A percentile compares a stretch with the other conserved stretches of the same genome.
phyloP scores from a whole-genome alignment of 768 basidiomycete genomes.

The Leccinellum luteum region DNA sequence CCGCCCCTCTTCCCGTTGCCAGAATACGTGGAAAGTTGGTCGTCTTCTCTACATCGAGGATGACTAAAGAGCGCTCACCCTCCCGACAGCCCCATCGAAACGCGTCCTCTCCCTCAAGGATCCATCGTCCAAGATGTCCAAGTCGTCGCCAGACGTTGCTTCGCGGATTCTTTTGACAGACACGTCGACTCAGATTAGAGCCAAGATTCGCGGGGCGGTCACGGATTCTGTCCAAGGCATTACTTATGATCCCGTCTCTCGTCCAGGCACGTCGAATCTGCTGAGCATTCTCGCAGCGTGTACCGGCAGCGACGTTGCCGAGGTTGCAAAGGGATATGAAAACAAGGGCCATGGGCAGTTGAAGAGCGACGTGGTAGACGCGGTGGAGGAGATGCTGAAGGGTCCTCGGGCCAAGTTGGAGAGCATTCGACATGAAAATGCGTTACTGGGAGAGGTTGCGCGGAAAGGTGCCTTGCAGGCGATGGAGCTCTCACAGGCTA shows the following conservation, averaged over 20 bases:
- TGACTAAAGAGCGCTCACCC: background rate
- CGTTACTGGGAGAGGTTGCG: constrained; percentile 62
- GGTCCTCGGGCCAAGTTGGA: constrained; percentile 69
- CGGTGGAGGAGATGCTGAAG: constrained; percentile 64
- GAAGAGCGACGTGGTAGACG: constrained; percentile 74
- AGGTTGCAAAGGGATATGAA: constrained; percentile 50
- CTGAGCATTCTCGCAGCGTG: constrained; percentile 80
- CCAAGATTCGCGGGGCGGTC: constrained; percentile 77
- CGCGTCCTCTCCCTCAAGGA: constrained; percentile 86
- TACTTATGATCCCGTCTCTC: constrained; percentile 73
- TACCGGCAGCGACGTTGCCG: constrained; percentile 41
- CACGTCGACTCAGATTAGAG: constrained; percentile 50
- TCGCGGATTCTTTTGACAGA: constrained; percentile 91
- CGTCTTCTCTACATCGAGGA: background rate
- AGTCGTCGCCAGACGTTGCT: constrained; percentile 73
- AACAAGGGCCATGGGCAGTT: constrained; percentile 60
- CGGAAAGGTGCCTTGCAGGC: constrained; percentile 63
- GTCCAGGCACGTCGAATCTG: constrained; percentile 84
- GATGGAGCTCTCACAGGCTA: constrained; percentile 53
- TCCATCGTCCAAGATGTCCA: constrained; percentile 91
- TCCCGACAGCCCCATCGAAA: constrained; percentile 62
- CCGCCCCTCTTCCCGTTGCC: constrained; percentile 69
- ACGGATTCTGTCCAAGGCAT: constrained; percentile 80
- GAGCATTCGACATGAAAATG: constrained; percentile 55
- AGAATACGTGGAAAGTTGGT: constrained; percentile 69